Conservation (phyloP, 306 rosid genomes). For the Begonia peltatifolia region DNA sequence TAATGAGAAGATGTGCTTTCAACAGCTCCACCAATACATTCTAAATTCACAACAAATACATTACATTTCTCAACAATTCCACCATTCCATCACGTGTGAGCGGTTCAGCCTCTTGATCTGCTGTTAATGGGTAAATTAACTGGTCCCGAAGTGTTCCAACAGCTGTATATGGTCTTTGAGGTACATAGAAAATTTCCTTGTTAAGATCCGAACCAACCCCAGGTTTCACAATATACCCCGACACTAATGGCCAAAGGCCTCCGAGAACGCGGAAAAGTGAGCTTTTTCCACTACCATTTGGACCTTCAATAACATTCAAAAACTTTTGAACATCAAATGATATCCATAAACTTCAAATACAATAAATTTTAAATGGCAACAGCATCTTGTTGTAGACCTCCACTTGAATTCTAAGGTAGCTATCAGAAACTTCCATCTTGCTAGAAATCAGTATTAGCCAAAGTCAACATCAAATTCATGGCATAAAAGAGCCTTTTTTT, state of each 20-base stretch:
- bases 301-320: slow-evolving; percentile 51
- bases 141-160: slow-evolving; percentile 98
- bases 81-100: slow-evolving; percentile 71
- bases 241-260: slow-evolving; percentile 94
- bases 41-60: neutral
- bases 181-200: slow-evolving; percentile 96
- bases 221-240: slow-evolving; percentile 91
- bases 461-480: neutral
- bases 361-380: neutral
- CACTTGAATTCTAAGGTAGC: neutral
- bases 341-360: neutral
- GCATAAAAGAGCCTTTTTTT: too few species aligned
- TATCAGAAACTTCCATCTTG: neutral
- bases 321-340: slow-evolving; percentile 10
- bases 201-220: slow-evolving; percentile 97
- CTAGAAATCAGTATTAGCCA: neutral
- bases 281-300: slow-evolving; percentile 99
- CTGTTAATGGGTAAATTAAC: slow-evolving; percentile 84
- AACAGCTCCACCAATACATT: neutral
- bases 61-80: slow-evolving; percentile 50
- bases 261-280: slow-evolving; percentile 97
- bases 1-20: neutral
- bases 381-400: neutral
- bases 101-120: slow-evolving; percentile 61
- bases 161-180: slow-evolving; percentile 98